A percentile compares a stretch with the other conserved stretches of the same genome.
phyloP scores from a whole-genome alignment of 805 yeast genomes.

The Clavispora fructus region DNA sequence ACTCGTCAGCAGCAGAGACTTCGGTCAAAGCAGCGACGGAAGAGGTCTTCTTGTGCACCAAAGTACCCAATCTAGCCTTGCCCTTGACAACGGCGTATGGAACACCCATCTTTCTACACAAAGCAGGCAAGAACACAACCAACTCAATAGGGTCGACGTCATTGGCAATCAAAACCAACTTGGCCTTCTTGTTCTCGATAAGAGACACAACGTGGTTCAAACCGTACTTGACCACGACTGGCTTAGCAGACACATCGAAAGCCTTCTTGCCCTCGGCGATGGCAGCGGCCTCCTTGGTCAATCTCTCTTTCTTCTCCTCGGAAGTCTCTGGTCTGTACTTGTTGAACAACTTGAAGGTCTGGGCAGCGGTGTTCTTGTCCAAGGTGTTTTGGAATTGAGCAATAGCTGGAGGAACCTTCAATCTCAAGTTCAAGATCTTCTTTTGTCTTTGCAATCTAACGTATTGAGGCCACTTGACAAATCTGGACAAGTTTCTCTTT shows the following conservation, averaged over 20 bases:
- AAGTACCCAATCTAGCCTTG: conserved; percentile 96
- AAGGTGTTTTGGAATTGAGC: conserved; percentile 93
- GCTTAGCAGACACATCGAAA: conserved; percentile 95
- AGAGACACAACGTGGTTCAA: conserved; percentile 97
- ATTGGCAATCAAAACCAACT: conserved; percentile 94
- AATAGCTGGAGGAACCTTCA: conserved; percentile 98
- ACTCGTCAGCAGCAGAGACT: conserved; percentile 89
- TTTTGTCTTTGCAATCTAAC: conserved; percentile 98
- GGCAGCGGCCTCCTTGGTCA: conserved; percentile 98
- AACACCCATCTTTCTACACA: conserved; percentile 98
- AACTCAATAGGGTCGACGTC: conserved; percentile 99
- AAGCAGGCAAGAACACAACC: conserved; percentile 95
- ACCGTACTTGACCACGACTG: conserved; percentile 96
- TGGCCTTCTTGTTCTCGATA: conserved; percentile 97
- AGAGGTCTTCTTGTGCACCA: conserved; percentile 96
- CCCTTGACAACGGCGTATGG: conserved; percentile 98
- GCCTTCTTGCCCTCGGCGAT: conserved; percentile 96
- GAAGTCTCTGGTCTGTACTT: conserved; percentile 98
- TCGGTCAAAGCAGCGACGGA: conserved; percentile 97
- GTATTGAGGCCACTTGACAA: conserved; percentile 98
- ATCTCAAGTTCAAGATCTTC: conserved; percentile 91
- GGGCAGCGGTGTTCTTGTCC: conserved; percentile 98
- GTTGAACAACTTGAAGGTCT: conserved; percentile 94
- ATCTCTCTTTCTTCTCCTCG: conserved; percentile 98
- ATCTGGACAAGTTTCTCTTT: conserved; percentile 94